These are phyloP conservation scores for Fusarium sp. DNA, from an alignment of 2,329 filamentous ascomycete species.

Conservation along the genomic window DNA sequence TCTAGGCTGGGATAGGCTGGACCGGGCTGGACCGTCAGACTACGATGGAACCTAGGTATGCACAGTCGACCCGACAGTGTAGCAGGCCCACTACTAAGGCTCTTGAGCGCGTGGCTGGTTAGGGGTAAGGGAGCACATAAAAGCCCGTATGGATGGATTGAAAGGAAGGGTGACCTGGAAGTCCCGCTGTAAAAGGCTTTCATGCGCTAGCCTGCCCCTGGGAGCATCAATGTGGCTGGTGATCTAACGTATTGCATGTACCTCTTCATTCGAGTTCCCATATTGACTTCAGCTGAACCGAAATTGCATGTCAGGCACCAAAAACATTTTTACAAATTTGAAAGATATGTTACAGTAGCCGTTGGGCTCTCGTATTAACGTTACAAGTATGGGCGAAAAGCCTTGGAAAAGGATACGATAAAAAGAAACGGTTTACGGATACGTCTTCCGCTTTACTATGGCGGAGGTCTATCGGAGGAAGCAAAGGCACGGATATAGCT, in stretches of 20 bases:
- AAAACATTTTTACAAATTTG: neutral
- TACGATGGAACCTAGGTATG: constrained; percentile 8
- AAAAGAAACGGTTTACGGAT: constrained; percentile 1
- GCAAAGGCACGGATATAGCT: neutral
- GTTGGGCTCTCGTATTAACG: neutral
- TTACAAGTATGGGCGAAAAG: neutral
- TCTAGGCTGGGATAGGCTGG: neutral
- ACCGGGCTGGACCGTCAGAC: constrained; percentile 28
- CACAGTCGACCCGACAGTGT: constrained; percentile 35
- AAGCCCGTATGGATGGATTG: neutral
- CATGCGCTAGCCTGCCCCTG: constrained; percentile 23
- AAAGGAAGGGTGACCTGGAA: constrained; percentile 9
- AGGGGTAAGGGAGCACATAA: constrained; percentile 18
- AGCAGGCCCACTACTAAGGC: constrained; percentile 20
- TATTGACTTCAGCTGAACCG: neutral
- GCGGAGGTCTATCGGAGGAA: neutral
- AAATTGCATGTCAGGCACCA: constrained; percentile 19
- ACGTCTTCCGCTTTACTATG: neutral
- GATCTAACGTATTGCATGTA: neutral
- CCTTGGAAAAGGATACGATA: neutral
- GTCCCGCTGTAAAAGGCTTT: constrained; percentile 35
- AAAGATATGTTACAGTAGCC: neutral
- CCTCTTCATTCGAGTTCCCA: neutral
- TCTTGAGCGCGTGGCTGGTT: constrained; percentile 40
- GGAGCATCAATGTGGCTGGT: constrained; percentile 41